Conservation (phyloP, 2,329 filamentous ascomycete species). For the Pseudocercospora eumusae region DNA sequence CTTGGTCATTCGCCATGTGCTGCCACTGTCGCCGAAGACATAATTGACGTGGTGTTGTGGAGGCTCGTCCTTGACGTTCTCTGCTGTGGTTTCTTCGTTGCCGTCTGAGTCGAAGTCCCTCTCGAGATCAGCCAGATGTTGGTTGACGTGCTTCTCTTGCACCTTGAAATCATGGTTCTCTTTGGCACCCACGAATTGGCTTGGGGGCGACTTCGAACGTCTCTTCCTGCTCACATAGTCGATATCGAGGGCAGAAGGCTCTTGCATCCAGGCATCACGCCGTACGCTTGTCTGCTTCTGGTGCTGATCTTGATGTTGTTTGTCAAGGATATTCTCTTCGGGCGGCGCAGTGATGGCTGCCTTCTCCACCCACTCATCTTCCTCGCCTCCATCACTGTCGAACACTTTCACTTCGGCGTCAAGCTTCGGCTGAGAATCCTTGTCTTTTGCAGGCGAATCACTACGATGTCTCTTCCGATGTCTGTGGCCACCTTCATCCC, state of each 20-base stretch:
- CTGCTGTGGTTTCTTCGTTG: slow-evolving; percentile 47
- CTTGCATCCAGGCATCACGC: slow-evolving; percentile 94
- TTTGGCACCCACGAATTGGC: slow-evolving; percentile 49
- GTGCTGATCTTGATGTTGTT: slow-evolving; percentile 43
- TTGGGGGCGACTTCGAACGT: slow-evolving; percentile 47
- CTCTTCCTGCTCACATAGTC: slow-evolving; percentile 74
- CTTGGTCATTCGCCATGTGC: slow-evolving; percentile 95
- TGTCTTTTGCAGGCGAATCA: slow-evolving; percentile 38
- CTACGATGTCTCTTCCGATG: slow-evolving; percentile 36
- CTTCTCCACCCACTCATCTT: slow-evolving; percentile 49
- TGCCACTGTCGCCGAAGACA: slow-evolving; percentile 83
- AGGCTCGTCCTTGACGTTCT: slow-evolving; percentile 52
- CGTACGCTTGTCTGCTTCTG: slow-evolving; percentile 49
- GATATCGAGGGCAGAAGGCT: slow-evolving; percentile 75
- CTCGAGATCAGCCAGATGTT: slow-evolving; percentile 63
- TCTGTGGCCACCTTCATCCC: slow-evolving; percentile 43
- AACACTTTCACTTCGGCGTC: slow-evolving; percentile 36
- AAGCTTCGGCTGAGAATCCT: slow-evolving; percentile 30
- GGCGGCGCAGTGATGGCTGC: slow-evolving; percentile 45
- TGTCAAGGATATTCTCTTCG: slow-evolving; percentile 48
- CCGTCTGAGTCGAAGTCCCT: slow-evolving; percentile 52
- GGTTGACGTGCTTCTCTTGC: slow-evolving; percentile 80
- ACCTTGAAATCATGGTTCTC: slow-evolving; percentile 69
- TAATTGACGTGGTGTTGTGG: slow-evolving; percentile 70
- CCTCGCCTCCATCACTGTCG: slow-evolving; percentile 47